Evolutionary conservation across 495 filamentous ascomycete genomes (phyloP).

Genomic region (Penicillium desertorum): DNA sequence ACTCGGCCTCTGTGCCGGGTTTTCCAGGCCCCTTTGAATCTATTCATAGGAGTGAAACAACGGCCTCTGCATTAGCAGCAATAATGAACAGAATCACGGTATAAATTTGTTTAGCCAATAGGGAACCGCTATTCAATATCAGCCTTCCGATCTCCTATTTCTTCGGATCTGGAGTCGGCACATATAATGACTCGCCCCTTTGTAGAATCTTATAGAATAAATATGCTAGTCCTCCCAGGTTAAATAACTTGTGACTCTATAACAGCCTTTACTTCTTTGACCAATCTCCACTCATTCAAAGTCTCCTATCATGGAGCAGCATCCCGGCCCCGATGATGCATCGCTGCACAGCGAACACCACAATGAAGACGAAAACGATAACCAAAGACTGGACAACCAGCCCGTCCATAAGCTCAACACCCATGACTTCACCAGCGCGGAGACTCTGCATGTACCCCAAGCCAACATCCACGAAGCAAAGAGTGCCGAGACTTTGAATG

Average conservation of each 20-base stretch:
- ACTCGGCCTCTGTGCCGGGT: slow-evolving; percentile 12
- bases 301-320: slow-evolving; percentile 12
- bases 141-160: not conserved
- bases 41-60: slow-evolving; percentile 9
- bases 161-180: slow-evolving; percentile 9
- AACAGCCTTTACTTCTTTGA: not conserved
- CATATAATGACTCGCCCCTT: not conserved
- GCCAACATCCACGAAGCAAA: slow-evolving; percentile 16
- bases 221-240: slow-evolving; percentile 2
- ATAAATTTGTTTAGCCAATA: not conserved
- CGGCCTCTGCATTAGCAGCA: not conserved
- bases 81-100: not conserved
- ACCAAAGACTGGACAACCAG: not conserved
- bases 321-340: slow-evolving; percentile 6
- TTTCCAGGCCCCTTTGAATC: not conserved
- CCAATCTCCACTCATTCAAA: slow-evolving; percentile 15
- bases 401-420: slow-evolving; percentile 8
- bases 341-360: slow-evolving; percentile 9
- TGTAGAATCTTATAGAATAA: slow-evolving; percentile 7
- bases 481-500: slow-evolving; percentile 20
- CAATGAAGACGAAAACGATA: slow-evolving; percentile 4
- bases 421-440: slow-evolving; percentile 12
- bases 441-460: slow-evolving; percentile 16
- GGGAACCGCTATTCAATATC: not conserved
- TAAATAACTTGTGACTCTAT: not conserved